phyloP scores from a whole-genome alignment of 306 rosid genomes.

The Spatholobus suberectus region DNA sequence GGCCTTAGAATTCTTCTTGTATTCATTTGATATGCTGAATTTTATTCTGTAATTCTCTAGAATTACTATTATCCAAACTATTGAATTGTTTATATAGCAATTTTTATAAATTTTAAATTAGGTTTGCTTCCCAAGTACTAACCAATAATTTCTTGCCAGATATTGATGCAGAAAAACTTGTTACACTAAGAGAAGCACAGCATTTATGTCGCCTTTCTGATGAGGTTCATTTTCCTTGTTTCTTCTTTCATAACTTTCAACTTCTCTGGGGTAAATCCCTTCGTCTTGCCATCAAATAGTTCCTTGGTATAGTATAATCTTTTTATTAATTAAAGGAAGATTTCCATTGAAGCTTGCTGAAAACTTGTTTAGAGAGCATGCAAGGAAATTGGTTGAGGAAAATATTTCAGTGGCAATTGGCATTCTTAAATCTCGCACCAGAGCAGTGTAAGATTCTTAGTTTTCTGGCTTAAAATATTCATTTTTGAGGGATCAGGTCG shows the following conservation, averaged over 20 bases:
- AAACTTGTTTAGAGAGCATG: conserved; percentile 75
- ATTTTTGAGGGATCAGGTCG: conserved; percentile 31
- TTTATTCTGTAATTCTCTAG: conserved; percentile 26
- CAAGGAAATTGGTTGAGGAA: conserved; percentile 83
- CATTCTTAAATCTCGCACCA: conserved; percentile 79
- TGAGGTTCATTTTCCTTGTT: conserved; percentile 64
- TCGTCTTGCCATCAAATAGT: background rate
- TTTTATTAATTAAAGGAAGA: conserved; percentile 26
- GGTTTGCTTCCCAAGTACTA: conserved; percentile 37
- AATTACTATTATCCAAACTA: background rate
- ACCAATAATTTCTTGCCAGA: conserved; percentile 55
- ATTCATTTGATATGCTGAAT: conserved; percentile 19
- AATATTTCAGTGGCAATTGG: conserved; percentile 71
- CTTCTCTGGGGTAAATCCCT: conserved; percentile 31
- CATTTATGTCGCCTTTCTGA: conserved; percentile 68
- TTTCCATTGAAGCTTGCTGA: conserved; percentile 75
- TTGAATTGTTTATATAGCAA: background rate
- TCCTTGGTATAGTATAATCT: conserved; percentile 37
- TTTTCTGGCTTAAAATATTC: conserved; percentile 28
- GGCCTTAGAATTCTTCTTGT: conserved; percentile 4
- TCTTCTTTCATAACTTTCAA: conserved; percentile 24
- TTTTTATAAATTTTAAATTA: background rate
- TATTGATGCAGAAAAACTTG: conserved; percentile 67
- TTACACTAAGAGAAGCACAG: conserved; percentile 80
- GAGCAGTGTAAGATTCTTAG: conserved; percentile 66